Percentiles rank a stretch among this genome's conserved stretches.
phyloP scores from a whole-genome alignment of 805 yeast genomes.

The Metschnikowia colocasiae region DNA sequence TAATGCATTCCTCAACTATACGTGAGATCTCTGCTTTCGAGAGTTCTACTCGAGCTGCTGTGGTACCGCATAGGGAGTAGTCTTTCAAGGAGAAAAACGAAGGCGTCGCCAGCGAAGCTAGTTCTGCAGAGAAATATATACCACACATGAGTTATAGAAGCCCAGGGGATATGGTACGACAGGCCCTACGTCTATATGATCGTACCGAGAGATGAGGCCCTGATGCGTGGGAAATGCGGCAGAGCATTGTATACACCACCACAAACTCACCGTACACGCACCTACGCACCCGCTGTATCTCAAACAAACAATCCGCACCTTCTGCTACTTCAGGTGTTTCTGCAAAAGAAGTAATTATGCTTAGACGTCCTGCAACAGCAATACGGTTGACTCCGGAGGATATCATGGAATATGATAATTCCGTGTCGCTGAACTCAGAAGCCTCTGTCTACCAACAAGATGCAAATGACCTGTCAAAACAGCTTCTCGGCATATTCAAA shows the following conservation, averaged over 20 bases:
- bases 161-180: background rate
- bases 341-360: slow-evolving; percentile 37
- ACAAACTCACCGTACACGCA: background rate
- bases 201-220: background rate
- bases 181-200: background rate
- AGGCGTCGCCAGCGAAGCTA: background rate
- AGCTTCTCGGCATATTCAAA: slow-evolving; percentile 13
- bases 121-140: slow-evolving; percentile 10
- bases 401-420: slow-evolving; percentile 48
- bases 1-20: slow-evolving; percentile 10
- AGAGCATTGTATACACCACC: slow-evolving; percentile 1
- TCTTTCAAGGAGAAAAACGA: background rate
- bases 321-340: background rate
- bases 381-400: slow-evolving; percentile 68
- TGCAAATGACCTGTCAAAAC: slow-evolving; percentile 15
- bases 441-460: slow-evolving; percentile 11
- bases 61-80: background rate
- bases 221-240: background rate
- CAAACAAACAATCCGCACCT: background rate
- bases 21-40: slow-evolving; percentile 3
- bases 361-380: slow-evolving; percentile 69
- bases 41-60: slow-evolving; percentile 5
- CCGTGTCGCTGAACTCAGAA: slow-evolving; percentile 13
- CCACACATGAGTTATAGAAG: slow-evolving; percentile 15
- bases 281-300: background rate